Conservation (phyloP, 2,329 filamentous ascomycete genomes). For the Lachnellula willkommii region DNA sequence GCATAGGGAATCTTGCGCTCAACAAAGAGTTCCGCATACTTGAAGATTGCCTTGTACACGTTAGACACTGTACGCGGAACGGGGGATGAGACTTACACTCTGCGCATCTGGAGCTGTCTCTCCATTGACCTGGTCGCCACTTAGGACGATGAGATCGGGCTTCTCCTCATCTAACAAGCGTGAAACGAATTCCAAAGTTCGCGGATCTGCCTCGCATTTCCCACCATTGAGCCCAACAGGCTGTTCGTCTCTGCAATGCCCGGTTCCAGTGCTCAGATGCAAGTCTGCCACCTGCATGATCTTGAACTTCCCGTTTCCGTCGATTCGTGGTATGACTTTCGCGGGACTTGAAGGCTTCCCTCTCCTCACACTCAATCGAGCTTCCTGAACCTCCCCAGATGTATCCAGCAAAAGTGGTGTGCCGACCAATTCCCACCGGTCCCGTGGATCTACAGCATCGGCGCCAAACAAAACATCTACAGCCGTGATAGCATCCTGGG, state of each 20-base stretch:
- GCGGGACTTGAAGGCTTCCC: conserved; percentile 59
- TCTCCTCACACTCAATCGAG: conserved; percentile 72
- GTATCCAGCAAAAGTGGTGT: conserved; percentile 67
- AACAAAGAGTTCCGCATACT: conserved; percentile 78
- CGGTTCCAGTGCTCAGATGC: conserved; percentile 86
- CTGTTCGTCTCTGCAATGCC: conserved; percentile 78
- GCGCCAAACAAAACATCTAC: conserved; percentile 66
- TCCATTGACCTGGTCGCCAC: conserved; percentile 92
- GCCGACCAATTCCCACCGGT: conserved; percentile 75
- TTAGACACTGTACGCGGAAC: conserved; percentile 13
- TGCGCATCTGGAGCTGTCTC: conserved; percentile 88
- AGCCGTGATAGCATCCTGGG: conserved; percentile 51
- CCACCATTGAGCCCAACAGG: conserved; percentile 67
- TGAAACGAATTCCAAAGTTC: conserved; percentile 84
- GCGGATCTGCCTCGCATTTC: conserved; percentile 83
- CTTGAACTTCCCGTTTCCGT: conserved; percentile 90
- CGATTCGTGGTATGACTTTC: conserved; percentile 70
- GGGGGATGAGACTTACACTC: conserved; percentile 49
- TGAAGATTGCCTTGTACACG: conserved; percentile 70
- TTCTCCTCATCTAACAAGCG: conserved; percentile 85
- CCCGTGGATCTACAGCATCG: conserved; percentile 80
- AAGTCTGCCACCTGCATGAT: conserved; percentile 95
- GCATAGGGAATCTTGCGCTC: conserved; percentile 88
- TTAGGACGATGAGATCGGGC: conserved; percentile 85
- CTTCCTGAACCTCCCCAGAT: conserved; percentile 55